These are phyloP conservation scores for Saturnispora sanitii DNA, from an alignment of 805 yeast species.

Conservation along the genomic window DNA sequence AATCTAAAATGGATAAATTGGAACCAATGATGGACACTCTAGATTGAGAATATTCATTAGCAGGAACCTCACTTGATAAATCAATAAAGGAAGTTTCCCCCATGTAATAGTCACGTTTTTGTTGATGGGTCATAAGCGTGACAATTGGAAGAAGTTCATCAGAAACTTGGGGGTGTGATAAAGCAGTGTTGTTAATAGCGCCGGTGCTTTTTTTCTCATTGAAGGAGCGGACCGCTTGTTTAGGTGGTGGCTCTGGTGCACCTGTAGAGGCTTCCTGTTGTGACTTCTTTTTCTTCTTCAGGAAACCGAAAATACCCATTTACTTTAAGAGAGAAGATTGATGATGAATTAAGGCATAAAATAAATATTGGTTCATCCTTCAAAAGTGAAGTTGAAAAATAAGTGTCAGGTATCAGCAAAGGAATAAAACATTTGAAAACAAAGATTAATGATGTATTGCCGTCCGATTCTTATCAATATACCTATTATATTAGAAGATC, in stretches of 20 bases:
- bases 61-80: neutral
- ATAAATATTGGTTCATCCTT: no score
- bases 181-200: neutral
- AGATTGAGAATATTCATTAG: slow-evolving; percentile 18
- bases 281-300: slow-evolving; percentile 1
- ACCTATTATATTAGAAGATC: no score
- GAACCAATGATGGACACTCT: slow-evolving; percentile 36
- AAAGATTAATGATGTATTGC: no score
- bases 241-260: neutral
- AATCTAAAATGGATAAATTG: slow-evolving; percentile 38
- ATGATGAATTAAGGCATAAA: neutral
- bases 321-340: neutral
- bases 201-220: neutral
- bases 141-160: slow-evolving; percentile 65
- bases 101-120: slow-evolving; percentile 44
- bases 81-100: slow-evolving; percentile 9
- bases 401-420: no score
- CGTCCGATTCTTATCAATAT: no score
- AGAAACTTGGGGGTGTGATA: slow-evolving; percentile 21
- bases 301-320: slow-evolving; percentile 7
- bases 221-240: neutral
- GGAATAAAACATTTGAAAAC: no score
- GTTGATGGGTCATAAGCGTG: slow-evolving; percentile 61
- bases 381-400: no score
- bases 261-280: neutral